A percentile compares a stretch with the other conserved stretches of the same genome.
Evolutionary conservation across 169 alveolate genomes (phyloP).

Genomic region (Plasmodium sp.): DNA sequence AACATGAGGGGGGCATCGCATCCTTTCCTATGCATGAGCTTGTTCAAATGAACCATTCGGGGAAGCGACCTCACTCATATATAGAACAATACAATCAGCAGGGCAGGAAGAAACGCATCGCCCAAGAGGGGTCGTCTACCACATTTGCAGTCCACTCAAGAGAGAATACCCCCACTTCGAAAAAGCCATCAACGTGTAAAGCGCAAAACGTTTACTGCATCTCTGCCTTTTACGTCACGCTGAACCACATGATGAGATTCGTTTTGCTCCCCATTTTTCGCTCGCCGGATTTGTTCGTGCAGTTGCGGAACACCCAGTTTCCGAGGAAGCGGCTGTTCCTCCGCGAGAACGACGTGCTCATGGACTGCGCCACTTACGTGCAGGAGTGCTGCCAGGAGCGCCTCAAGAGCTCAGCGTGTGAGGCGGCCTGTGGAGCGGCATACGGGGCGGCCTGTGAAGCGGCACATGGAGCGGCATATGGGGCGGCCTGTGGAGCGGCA

Average conservation of each 20-base stretch:
- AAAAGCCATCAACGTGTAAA: background rate
- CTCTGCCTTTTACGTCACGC: background rate
- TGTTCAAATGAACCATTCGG: too few relatives aligned
- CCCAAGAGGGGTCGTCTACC: background rate
- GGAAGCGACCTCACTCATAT: too few relatives aligned
- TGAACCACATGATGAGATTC: background rate
- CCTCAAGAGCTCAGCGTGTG: background rate
- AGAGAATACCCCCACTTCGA: background rate
- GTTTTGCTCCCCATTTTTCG: background rate
- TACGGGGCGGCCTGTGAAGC: too few relatives aligned
- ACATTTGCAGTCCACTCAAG: background rate
- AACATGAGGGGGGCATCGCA: background rate
- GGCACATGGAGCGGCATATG: too few relatives aligned
- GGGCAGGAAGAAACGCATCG: background rate
- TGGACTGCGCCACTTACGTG: background rate
- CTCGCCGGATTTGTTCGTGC: background rate
- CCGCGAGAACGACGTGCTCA: background rate
- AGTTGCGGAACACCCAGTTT: too few relatives aligned
- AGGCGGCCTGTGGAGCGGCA: background rate
- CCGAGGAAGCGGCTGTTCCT: background rate
- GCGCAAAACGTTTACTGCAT: background rate
- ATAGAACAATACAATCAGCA: background rate
- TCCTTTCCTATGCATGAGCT: background rate
- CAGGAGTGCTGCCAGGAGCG: background rate
- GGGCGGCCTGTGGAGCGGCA: too few relatives aligned